Conservation (phyloP, 1,284 basidiomycete species). For the Naganishia albida region DNA sequence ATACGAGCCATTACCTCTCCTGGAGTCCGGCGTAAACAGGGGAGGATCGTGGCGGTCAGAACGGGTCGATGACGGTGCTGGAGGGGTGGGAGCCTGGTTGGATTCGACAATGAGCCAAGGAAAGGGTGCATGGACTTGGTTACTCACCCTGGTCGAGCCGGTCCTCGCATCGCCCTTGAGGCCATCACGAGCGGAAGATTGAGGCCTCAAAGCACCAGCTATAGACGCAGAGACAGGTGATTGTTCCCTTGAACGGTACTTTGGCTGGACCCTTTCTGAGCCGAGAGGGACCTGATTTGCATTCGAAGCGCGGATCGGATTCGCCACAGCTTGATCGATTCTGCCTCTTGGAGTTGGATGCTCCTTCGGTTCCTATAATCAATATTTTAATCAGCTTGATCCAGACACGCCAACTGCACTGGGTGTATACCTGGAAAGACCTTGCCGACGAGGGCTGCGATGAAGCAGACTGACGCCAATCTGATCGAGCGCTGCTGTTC, state of each 20-base stretch:
- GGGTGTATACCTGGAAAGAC: neutral
- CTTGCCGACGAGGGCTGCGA: neutral
- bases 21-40: neutral
- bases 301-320: neutral
- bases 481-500: neutral
- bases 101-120: neutral
- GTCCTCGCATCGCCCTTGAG: conserved; percentile 1
- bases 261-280: neutral
- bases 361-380: no score
- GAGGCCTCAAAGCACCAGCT: neutral
- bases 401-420: neutral
- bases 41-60: neutral
- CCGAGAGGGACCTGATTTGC: neutral
- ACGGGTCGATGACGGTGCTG: neutral
- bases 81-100: neutral
- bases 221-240: neutral
- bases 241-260: neutral
- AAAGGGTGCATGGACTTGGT: neutral
- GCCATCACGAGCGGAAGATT: neutral
- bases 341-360: no score
- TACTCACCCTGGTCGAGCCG: neutral
- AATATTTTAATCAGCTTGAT: neutral
- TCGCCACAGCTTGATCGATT: neutral
- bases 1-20: neutral
- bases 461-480: neutral